Evolutionary conservation across 2,329 filamentous ascomycete species (phyloP).

Genomic region (Sarocladiaceae sp.): DNA sequence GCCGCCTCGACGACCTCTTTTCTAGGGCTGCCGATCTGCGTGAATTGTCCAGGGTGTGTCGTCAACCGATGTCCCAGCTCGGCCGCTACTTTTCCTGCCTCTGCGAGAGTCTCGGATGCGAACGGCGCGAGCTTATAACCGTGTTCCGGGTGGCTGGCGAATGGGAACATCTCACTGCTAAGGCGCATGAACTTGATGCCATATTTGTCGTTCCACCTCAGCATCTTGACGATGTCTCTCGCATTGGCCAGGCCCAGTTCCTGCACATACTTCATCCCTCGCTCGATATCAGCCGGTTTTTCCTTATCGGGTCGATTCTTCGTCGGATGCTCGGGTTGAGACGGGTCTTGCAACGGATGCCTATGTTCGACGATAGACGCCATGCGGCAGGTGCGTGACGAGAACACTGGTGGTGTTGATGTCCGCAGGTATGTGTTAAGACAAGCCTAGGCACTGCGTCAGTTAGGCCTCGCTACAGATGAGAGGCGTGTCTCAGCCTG

Average conservation of each 20-base stretch:
- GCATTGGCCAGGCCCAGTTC: slow-evolving; percentile 77
- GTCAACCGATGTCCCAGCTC: slow-evolving; percentile 81
- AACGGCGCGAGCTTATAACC: slow-evolving; percentile 84
- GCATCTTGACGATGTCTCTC: slow-evolving; percentile 76
- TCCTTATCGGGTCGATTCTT: slow-evolving; percentile 82
- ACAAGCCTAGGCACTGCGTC: slow-evolving; percentile 56
- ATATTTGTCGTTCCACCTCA: slow-evolving; percentile 89
- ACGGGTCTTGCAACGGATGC: slow-evolving; percentile 72
- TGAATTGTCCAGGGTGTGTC: slow-evolving; percentile 90
- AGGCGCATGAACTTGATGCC: slow-evolving; percentile 89
- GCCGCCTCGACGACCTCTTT: slow-evolving; percentile 72
- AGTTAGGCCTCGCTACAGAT: background rate
- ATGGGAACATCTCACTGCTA: slow-evolving; percentile 96
- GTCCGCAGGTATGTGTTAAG: slow-evolving; percentile 86
- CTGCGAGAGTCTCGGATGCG: slow-evolving; percentile 70
- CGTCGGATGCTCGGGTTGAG: slow-evolving; percentile 71
- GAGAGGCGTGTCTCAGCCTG: background rate
- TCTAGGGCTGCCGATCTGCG: slow-evolving; percentile 81
- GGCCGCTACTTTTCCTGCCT: slow-evolving; percentile 71
- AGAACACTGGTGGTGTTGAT: slow-evolving; percentile 80
- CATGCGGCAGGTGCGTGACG: slow-evolving; percentile 86
- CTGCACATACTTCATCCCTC: slow-evolving; percentile 72
- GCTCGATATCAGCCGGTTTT: slow-evolving; percentile 59
- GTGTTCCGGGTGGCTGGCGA: slow-evolving; percentile 82
- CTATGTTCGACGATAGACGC: slow-evolving; percentile 86